Evolutionary conservation across 2,329 filamentous ascomycete species (phyloP), one percentile per base, ranked within the genome.

Genomic region (Mycogone perniciosa): DNA sequence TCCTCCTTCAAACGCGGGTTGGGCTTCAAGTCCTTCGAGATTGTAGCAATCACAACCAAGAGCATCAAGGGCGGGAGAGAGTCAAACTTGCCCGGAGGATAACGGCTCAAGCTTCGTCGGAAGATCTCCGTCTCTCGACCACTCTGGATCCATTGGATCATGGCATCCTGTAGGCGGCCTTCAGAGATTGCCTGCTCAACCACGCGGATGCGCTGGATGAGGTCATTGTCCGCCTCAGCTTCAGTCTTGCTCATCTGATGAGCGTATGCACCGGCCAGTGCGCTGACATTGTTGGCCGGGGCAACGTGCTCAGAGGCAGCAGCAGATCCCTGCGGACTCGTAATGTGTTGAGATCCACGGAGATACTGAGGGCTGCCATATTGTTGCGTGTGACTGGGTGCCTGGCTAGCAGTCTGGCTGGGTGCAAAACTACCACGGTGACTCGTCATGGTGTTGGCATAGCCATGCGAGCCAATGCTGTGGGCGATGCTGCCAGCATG

Each of bases 71-170:
- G 78, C 44, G 80, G 80, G 46, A 86, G 65, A 31, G 75, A 74
- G 51, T 74, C 74, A 52, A 86, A 72, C 54, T 71, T 71, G 56
- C 57, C 56, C 0, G 70, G 64, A 4, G 66, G 64, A 49, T 69
- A 70, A 4, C 65, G 61, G 54, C 67, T 66, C 8, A 73, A 59
- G 54, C 69, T 69, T 31, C 66, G 67, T 31, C 77, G 73, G 64
- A 85, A 87, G 46, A 86, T 77, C 54, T 83, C 79, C 52, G 82
- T 76, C 62, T 83, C 77, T 33, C 79, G 75, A 11, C 76, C 77
- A 57, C 77, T 77, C 66, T 87, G 83, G 50, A 86, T 77, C 83
- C 83, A 86, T 54, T 79, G 77, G 51, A 86, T 76, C 63, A 84
- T 76, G 39, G 80, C 84, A 48, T 80, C 76, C 60, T 86, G 82